Evolutionary conservation across 768 basidiomycete genomes (phyloP), one percentile per base, ranked within the genome.

Genomic region (Rhodotorula kratochvilovae): DNA sequence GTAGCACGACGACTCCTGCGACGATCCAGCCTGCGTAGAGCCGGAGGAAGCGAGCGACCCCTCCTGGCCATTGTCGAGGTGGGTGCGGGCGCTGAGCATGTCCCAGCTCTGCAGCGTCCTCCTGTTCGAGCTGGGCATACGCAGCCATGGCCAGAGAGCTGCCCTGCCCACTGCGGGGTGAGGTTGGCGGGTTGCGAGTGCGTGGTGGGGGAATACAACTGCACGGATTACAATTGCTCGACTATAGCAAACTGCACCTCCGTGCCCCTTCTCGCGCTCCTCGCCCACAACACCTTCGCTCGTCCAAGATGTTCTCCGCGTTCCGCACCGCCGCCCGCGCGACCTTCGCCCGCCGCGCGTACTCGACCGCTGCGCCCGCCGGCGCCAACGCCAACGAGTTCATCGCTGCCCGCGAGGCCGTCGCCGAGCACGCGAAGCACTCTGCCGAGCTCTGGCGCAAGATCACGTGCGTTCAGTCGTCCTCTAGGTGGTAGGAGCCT

Each of bases 361-460:
- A 35, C 68, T 27, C 72, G 27, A 70, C 66, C 61, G 68, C 68
- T 16, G 68, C 68, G 11, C 63, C 66, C 15, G 45, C 25, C 33
- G 45, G 45, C 43, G 61, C 57, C 5, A 42, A 50, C 36, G 65
- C 42, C 8, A 55, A 33, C 58, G 68, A 63, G 29, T 73, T 73
- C 66, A 33, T 60, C 27, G 46, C 36, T 10, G 21, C 50, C 10
- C 61, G 72, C 43, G 39, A 67, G 55, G 65, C 62, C 39, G 50
- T 76, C 67, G 62, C 43, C 35, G 55, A 71, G 8, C 76, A 76
- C 70, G 70, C 70, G 11, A 60, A 36, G 3, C 53, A 58, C 31
- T 63, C 64, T 19, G 70, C 72, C 15, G 76, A 77, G 61, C 53
- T 70, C n/a, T 75, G 71, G 71, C 57, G 71, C 59, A 77, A 75